Percentiles rank a stretch among this genome's conserved stretches.
phyloP scores from a whole-genome alignment of 2,329 filamentous ascomycete genomes.

The Lachnellula suecica region DNA sequence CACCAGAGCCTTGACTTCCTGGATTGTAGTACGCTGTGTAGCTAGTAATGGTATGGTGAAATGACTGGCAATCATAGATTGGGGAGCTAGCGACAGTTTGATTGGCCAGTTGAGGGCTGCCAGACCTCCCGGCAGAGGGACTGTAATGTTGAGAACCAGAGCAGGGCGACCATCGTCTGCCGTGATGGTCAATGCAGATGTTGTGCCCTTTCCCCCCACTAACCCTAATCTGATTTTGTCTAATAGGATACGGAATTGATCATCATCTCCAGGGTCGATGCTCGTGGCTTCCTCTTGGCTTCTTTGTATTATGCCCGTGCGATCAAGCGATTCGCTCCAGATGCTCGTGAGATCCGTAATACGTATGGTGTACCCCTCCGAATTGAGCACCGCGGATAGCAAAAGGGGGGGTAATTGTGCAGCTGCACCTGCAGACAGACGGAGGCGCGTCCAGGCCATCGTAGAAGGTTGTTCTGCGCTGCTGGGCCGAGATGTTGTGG shows the following conservation, averaged over 20 bases:
- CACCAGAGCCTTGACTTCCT: conserved; percentile 44
- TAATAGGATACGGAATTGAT: conserved; percentile 68
- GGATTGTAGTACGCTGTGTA: conserved; percentile 41
- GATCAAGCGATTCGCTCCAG: conserved; percentile 68
- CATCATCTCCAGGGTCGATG: conserved; percentile 66
- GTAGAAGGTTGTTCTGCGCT: conserved; percentile 2
- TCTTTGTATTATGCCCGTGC: conserved; percentile 60
- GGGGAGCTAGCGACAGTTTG: conserved; percentile 42
- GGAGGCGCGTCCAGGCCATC: conserved; percentile 29
- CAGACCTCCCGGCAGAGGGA: conserved; percentile 61
- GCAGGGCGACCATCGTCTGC: conserved; percentile 34
- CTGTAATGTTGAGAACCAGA: conserved; percentile 49
- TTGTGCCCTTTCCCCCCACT: conserved; percentile 40
- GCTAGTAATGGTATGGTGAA: conserved; percentile 48
- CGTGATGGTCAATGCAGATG: conserved; percentile 45
- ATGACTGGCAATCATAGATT: conserved; percentile 40
- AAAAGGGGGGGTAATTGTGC: conserved; percentile 58
- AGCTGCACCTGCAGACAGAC: conserved; percentile 14
- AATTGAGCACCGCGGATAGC: conserved; percentile 55
- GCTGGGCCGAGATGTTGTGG: background rate
- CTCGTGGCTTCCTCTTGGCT: conserved; percentile 63
- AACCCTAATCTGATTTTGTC: conserved; percentile 56
- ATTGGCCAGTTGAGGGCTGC: conserved; percentile 66
- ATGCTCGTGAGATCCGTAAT: conserved; percentile 72
- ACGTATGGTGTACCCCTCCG: conserved; percentile 60